These are phyloP conservation scores for Fragilariopsis cylindrus DNA, from an alignment of 108 stramenopile genomes.

Conservation along the genomic window DNA sequence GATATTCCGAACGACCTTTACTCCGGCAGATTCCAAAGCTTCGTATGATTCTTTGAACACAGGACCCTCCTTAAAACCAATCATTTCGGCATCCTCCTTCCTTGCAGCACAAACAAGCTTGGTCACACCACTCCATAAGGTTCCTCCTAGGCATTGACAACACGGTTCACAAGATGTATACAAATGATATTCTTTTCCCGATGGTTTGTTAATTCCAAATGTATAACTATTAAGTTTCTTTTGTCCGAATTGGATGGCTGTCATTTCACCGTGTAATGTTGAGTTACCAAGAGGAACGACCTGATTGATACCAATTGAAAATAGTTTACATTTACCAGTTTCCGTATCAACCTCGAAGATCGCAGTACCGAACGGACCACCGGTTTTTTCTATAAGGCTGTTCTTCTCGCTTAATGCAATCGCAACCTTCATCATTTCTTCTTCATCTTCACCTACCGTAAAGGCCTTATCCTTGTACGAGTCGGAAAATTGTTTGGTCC, in stretches of 20 bases:
- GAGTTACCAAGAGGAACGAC: conserved; percentile 79
- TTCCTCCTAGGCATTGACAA: conserved; percentile 69
- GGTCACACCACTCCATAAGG: conserved; percentile 80
- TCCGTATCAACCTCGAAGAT: conserved; percentile 70
- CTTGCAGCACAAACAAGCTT: conserved; percentile 74
- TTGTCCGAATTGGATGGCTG: conserved; percentile 85
- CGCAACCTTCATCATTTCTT: conserved; percentile 83
- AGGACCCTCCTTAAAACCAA: conserved; percentile 88
- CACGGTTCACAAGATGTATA: conserved; percentile 88
- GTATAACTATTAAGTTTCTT: conserved; percentile 53
- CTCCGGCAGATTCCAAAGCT: conserved; percentile 61
- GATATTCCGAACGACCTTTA: conserved; percentile 57
- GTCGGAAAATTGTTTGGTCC: conserved; percentile 44
- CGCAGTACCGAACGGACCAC: conserved; percentile 83
- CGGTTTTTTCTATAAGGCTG: conserved; percentile 56
- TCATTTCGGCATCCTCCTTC: conserved; percentile 79
- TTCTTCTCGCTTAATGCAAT: conserved; percentile 64
- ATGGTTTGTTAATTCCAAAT: conserved; percentile 25
- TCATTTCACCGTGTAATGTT: conserved; percentile 81
- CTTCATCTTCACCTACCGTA: conserved; percentile 33
- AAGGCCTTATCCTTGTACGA: conserved; percentile 49
- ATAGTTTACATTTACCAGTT: conserved; percentile 39
- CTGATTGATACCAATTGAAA: conserved; percentile 75
- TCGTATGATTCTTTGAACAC: conserved; percentile 78
- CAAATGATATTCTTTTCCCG: conserved; percentile 54